These are phyloP conservation scores for Agrocybe praecox DNA, from an alignment of 768 basidiomycete species.

Conservation along the genomic window DNA sequence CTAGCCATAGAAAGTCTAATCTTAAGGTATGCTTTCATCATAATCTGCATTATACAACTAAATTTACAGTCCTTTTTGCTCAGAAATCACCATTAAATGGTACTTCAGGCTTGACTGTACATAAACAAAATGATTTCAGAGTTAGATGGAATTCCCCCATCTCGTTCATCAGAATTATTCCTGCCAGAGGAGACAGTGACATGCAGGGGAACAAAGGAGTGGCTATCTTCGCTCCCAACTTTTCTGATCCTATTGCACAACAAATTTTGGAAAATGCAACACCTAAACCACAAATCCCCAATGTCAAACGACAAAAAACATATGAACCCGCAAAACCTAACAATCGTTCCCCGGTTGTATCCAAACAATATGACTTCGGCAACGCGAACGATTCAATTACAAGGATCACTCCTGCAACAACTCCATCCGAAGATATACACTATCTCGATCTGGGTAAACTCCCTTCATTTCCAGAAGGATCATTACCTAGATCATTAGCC, in stretches of 20 bases:
- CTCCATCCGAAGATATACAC: background rate
- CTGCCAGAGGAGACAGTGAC: conserved; percentile 1
- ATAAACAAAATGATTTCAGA: background rate
- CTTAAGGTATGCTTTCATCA: background rate
- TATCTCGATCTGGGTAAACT: background rate
- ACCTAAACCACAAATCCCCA: background rate
- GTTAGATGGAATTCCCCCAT: conserved; percentile 16
- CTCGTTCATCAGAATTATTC: conserved; percentile 7
- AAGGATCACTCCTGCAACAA: background rate
- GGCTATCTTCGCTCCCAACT: background rate
- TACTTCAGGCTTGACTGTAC: background rate
- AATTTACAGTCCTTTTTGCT: background rate
- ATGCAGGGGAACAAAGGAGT: background rate
- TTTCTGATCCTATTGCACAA: background rate
- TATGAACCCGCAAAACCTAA: background rate
- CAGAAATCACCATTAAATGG: background rate
- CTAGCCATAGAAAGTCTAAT: too few species aligned
- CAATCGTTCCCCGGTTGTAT: background rate
- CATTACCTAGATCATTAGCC: background rate
- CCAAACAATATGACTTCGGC: background rate
- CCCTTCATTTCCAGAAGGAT: too few species aligned
- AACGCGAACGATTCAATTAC: background rate
- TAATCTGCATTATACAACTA: background rate
- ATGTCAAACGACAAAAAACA: too few species aligned
- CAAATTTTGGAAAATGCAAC: background rate